Base-by-base conservation (phyloP, 352 stramenopile species). In the Thraustochytrium striatum region DNA sequence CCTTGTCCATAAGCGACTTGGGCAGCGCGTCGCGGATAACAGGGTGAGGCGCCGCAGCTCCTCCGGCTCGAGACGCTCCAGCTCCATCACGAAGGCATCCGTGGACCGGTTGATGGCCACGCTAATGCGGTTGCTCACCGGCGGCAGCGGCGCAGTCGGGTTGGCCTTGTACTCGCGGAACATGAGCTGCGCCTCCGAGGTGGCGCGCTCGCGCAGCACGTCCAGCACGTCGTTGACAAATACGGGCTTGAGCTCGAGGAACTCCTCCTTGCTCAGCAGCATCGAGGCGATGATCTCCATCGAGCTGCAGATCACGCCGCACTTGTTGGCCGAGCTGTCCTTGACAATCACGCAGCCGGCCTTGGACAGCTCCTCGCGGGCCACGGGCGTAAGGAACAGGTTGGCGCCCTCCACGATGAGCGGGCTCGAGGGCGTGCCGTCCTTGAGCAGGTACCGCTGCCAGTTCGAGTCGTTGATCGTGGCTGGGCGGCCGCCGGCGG, bases 361-460 rank as follows among this genome's bases (percentile, higher is more conserved):
- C 41, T 98, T 90, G 82, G 95, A 98, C 2, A 99, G 87, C 61
- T 88, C 88, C 68, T 96, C 84, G 57, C 96, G 90, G 13, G 96
- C 96, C 84, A 98, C 94, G 61, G 92, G 88, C 25, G 93, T 98
- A 73, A 98, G 89, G 85, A 98, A 98, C 33, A 98, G 86, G 87
- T 98, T 98, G 55, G 95, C 95, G 25, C 94, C 95, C 85, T 99
- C 96, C 1, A 98, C 95, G 69, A 99, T 97, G 73, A 98, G 91
- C 78, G 91, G 90, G 80, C 92, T 94, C 1, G 90, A 94, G 30
- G 96, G 92, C 50, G 82, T 87, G 28, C 89, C 90, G 81, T 91
- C 88, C 36, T 53, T 35, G 33, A 85, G 83, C 33, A 93, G 87
- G 83, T 91, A 98, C 72, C 96, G 85, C 62, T 93, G 88, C 53